These are phyloP conservation scores for Artemisia tridentata DNA, from an alignment of 129 eudicot genomes.

Conservation along the genomic window DNA sequence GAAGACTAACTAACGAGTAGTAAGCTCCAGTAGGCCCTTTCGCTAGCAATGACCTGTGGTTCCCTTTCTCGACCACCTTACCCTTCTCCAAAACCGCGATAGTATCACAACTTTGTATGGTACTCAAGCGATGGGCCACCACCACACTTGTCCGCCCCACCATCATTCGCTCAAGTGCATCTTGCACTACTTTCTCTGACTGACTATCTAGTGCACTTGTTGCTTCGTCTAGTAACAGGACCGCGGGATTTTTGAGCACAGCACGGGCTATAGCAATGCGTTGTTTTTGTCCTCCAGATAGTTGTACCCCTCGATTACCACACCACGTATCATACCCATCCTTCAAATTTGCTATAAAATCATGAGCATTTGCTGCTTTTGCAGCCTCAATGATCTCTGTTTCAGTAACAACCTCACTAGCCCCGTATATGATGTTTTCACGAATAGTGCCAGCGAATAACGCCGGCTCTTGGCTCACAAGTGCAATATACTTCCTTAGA, in stretches of 20 bases:
- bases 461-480: constrained; percentile 87
- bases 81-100: constrained; percentile 72
- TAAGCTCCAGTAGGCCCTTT: constrained; percentile 71
- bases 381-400: constrained; percentile 72
- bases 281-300: constrained; percentile 79
- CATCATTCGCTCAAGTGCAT: constrained; percentile 72
- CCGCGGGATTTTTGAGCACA: constrained; percentile 53
- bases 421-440: constrained; percentile 68
- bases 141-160: constrained; percentile 76
- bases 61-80: constrained; percentile 71
- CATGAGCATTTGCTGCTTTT: constrained; percentile 80
- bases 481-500: constrained; percentile 70
- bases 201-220: constrained; percentile 91
- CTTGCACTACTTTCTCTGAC: constrained; percentile 82
- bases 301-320: constrained; percentile 67
- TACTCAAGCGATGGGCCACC: constrained; percentile 82
- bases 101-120: constrained; percentile 62
- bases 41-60: constrained; percentile 63
- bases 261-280: constrained; percentile 75
- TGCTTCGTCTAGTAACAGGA: constrained; percentile 71
- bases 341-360: constrained; percentile 57
- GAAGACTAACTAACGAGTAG: constrained; percentile 63
- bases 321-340: constrained; percentile 78
- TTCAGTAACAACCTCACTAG: constrained; percentile 44
- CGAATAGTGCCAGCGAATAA: constrained; percentile 68